Base-by-base conservation (phyloP, 192 early-diverging fungal species). In the Coemansia sp. region DNA sequence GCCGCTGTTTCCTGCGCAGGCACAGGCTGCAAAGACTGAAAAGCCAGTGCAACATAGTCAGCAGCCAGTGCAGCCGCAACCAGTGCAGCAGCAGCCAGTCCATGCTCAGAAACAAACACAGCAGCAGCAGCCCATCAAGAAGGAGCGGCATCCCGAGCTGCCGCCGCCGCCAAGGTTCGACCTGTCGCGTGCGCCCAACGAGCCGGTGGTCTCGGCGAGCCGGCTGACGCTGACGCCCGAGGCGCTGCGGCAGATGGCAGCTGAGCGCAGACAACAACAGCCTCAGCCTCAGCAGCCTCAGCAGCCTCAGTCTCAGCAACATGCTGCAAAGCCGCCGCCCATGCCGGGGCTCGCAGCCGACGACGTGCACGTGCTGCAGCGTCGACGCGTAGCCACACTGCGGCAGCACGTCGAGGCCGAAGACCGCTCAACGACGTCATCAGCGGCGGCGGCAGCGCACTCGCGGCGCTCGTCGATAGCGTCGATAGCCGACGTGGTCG, bases 221-320 rank as follows among this genome's bases (percentile, higher is more conserved):
- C 57, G 66, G 21, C 68, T 73, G 47, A 68, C 76, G 0, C 68
- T 79, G 76, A 79, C 76, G 53, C 76, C 76, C 11, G 70, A 68
- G 21, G 70, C 65, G 47, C 55, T 73, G 54, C 65, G 70, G 14
- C 62, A 73, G 59, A 22, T 73, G 57, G 67, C 68, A 0, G 43
- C 59, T 0, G 52, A 43, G 46, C 57, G 49, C 33, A 21, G 45
- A 18, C 19, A 21, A 6, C 19, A 19, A 2, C 45, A 47, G 45
- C 45, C 19, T 18, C 45, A 22, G 12, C 19, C 23, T 4, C 38
- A 46, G 51, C n/a, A 49, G 17, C 21, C 9, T 12, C 51, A 46
- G 47, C 40, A 37, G 38, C 40, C 43, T 13, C 42, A 25, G 37
- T 57, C 56, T 27, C 45, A 56, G 34, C 38, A n/a, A 17, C 47